Conservation (phyloP, 208 protist species). For the Wallacemonas collosoma region DNA sequence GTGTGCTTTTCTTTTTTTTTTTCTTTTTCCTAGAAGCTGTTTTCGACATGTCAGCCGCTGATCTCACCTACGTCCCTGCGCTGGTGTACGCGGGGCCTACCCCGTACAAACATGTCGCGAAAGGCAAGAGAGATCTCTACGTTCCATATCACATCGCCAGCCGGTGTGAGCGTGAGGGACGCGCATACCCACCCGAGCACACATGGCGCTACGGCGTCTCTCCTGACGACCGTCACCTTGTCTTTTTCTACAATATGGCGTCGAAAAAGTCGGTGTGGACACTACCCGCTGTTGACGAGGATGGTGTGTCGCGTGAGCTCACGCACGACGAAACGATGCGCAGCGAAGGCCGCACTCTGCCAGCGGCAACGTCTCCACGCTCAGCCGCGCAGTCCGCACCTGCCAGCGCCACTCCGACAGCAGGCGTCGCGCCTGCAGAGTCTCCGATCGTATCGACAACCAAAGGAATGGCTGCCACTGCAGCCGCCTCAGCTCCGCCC, state of each 20-base stretch:
- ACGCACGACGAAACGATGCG: conserved; percentile 22
- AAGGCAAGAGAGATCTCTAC: conserved; percentile 51
- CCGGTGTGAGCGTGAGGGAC: conserved; percentile 14
- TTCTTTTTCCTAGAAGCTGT: not conserved
- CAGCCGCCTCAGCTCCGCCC: not conserved
- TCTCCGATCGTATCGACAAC: not conserved
- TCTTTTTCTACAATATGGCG: conserved; percentile 62
- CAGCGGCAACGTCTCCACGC: not conserved
- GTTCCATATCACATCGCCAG: conserved; percentile 33
- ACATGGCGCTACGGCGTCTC: conserved; percentile 64
- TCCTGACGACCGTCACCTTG: conserved; percentile 47
- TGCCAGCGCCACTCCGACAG: not conserved
- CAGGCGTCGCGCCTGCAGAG: not conserved
- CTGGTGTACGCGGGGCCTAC: conserved; percentile 55
- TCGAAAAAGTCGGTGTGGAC: conserved; percentile 57
- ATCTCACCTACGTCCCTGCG: conserved; percentile 36
- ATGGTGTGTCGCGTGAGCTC: conserved; percentile 27
- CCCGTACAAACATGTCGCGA: conserved; percentile 46
- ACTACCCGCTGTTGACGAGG: conserved; percentile 44
- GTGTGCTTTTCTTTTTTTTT: not conserved
- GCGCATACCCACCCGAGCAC: conserved; percentile 24
- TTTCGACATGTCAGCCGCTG: not conserved
- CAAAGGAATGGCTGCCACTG: not conserved
- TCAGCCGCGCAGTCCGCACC: not conserved
- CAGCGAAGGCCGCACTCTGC: conserved; percentile 11